Evolutionary conservation across 352 stramenopile genomes (phyloP), one percentile per base, ranked within the genome.

Genomic region (Aphanomyces euteiches): DNA sequence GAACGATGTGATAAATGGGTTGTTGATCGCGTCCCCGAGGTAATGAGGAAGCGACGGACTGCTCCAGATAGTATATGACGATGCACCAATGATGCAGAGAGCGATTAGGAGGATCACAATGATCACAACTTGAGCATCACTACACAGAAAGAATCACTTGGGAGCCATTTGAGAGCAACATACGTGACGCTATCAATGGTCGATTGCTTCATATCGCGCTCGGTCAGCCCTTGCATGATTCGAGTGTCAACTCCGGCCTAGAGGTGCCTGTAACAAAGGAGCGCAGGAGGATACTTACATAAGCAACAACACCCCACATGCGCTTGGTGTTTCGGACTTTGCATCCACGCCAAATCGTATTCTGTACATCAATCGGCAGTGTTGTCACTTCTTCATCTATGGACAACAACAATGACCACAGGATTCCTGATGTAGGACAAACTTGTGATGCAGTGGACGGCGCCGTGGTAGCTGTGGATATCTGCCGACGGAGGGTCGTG

Each of bases 181-280:
- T 69, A 69, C 67, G 83, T 93, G 81, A 92, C 92, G 47, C 90
- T 86, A 53, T 92, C 84, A 68, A 95, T 92, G 7, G 84, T 90
- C 8, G 81, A 90, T 13, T 90, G n/a, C 71, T 95, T 95, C 2
- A 92, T 77, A 19, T 19, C 53, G 12, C 40, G n/a, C 17, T 13
- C 12, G 21, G 56, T 70, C 19, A 63, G 43, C 2, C 64, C 64
- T 47, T 70, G 64, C 82, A 96, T 95, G 60, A 98, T 95, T 74
- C 97, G 97, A 5, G 81, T 84, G 65, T 98, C 92, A 38, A 95
- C 77, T 34, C 92, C 93, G 6, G 92, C 97, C 69, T 90, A 85
- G 13, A 38, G 34, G 78, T 66, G 48, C 73, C 19, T 63, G 48
- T 56, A 17, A 67, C 8, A 12, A 67, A 50, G 57, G 36, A 12